phyloP scores from a whole-genome alignment of 305 asterid species.

The Fraxinus albicans region DNA sequence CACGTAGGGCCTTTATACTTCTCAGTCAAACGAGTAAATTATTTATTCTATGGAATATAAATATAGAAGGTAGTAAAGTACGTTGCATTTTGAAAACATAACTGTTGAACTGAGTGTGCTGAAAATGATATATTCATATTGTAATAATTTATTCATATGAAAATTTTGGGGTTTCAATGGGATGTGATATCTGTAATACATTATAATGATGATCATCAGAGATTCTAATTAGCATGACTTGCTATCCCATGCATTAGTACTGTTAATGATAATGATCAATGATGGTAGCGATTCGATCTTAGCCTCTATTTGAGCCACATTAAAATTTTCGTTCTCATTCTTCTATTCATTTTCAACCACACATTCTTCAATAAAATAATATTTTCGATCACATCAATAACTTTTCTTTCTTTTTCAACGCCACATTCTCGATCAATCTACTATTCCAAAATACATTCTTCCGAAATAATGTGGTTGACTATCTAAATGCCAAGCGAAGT shows the following conservation, averaged over 20 bases:
- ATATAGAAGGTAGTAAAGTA: neutral
- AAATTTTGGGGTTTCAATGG: slow-evolving; percentile 2
- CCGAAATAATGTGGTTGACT: no score
- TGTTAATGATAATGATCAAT: neutral
- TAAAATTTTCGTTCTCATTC: no score
- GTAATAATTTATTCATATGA: neutral
- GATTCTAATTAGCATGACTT: neutral
- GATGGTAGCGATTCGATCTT: neutral
- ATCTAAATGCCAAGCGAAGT: neutral
- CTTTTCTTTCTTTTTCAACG: no score
- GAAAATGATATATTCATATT: neutral
- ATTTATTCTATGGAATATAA: neutral
- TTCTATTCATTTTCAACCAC: no score
- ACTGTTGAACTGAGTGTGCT: neutral
- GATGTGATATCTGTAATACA: slow-evolving; percentile 4
- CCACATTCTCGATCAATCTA: no score
- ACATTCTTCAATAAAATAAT: no score
- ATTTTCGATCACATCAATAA: no score
- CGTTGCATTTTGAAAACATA: neutral
- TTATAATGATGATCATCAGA: neutral
- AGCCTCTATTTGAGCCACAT: no score
- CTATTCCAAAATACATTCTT: no score
- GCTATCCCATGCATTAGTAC: neutral
- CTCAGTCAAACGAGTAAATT: neutral
- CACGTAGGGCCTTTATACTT: slow-evolving; percentile 4